Evolutionary conservation across 352 stramenopile species (phyloP), one percentile per base, ranked within the genome.

Genomic region (Thalassiosira gravida): DNA sequence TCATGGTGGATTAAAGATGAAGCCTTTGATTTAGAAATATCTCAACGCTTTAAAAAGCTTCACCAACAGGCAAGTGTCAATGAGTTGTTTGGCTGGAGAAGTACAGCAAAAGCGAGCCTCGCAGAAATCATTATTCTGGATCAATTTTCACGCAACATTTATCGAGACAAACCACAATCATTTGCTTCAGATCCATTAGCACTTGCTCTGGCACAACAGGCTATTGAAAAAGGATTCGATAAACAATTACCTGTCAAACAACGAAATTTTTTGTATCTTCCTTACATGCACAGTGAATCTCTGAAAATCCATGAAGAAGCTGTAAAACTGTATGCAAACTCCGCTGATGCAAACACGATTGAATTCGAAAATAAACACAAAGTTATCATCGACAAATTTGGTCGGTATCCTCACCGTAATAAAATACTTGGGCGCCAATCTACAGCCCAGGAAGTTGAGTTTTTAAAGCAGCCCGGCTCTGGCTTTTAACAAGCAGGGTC

Each of bases 381-480:
- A 37, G 50, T 59, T 3, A 86, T 94, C n/a, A 77, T 94, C 47
- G 77, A 91, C 32, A 57, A 71, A 39, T 94, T 93, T 80, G 90
- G 90, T 1, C 73, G 89, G 13, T 94, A 93, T 70, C 90, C 90
- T 14, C 81, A 93, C 68, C 71, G 88, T n/a, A 94, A 94, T 68
- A 22, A 30, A 7, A 77, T 86, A n/a, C n/a, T n/a, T n/a, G n/a
- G n/a, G n/a, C n/a, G n/a, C n/a, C n/a, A n/a, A n/a, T n/a, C n/a
- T n/a, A n/a, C n/a, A n/a, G n/a, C n/a, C n/a, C n/a, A n/a, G n/a
- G n/a, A n/a, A n/a, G n/a, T n/a, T n/a, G n/a, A n/a, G n/a, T n/a
- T n/a, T n/a, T n/a, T n/a, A n/a, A n/a, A n/a, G n/a, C n/a, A n/a
- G n/a, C n/a, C n/a, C n/a, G n/a, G n/a, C n/a, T n/a, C n/a, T n/a